These are phyloP conservation scores for Elsinoe necatrix DNA, from an alignment of 2,329 filamentous ascomycete genomes.

Conservation along the genomic window DNA sequence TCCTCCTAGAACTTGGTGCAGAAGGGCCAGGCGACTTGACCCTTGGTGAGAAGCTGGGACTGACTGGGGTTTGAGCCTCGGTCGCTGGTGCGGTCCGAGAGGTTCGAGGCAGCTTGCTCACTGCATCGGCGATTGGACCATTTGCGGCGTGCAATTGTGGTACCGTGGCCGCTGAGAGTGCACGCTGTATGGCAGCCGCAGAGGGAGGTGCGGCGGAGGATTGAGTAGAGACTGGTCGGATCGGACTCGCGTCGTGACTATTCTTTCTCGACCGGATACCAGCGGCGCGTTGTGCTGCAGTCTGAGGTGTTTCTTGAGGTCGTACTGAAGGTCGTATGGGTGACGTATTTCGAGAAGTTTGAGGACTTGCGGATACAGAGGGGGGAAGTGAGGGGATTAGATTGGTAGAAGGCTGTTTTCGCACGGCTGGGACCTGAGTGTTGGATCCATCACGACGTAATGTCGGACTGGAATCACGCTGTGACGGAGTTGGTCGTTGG, in stretches of 20 bases:
- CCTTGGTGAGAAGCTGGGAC: constrained; percentile 64
- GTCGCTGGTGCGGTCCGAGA: constrained; percentile 44
- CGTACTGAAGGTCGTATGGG: constrained; percentile 30
- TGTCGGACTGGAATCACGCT: constrained; percentile 18
- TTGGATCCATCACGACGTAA: constrained; percentile 18
- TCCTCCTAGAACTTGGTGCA: constrained; percentile 35
- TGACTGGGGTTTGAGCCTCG: constrained; percentile 51
- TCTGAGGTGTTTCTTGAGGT: constrained; percentile 24
- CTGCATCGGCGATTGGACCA: constrained; percentile 48
- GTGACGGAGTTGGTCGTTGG: constrained; percentile 17
- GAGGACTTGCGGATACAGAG: constrained; percentile 36
- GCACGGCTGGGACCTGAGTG: constrained; percentile 17
- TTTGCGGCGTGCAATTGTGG: constrained; percentile 54
- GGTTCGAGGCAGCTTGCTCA: constrained; percentile 53
- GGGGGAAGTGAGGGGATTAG: constrained; percentile 25
- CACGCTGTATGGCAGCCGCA: constrained; percentile 55
- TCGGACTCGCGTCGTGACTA: constrained; percentile 37
- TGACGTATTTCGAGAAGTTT: constrained; percentile 41
- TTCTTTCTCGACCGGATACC: constrained; percentile 36
- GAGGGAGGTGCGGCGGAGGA: constrained; percentile 44
- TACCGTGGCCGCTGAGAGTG: constrained; percentile 59
- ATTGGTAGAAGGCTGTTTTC: constrained; percentile 25
- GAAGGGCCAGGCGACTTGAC: constrained; percentile 67
- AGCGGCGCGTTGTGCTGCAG: constrained; percentile 17
- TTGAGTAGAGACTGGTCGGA: constrained; percentile 29